Evolutionary conservation across 2,329 filamentous ascomycete species (phyloP).

Genomic region (Juglanconis sp.): DNA sequence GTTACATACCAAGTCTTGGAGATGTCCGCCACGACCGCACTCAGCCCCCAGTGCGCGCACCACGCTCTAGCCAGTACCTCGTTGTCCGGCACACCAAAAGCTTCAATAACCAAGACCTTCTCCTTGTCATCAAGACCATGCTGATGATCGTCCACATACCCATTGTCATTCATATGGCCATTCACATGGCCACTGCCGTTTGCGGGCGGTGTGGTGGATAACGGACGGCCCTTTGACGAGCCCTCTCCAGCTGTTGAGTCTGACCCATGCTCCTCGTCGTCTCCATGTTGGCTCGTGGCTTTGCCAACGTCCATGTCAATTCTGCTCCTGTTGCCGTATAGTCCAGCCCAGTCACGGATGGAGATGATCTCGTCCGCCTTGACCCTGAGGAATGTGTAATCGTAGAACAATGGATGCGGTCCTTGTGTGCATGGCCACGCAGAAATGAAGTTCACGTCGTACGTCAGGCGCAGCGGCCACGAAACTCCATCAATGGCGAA

Average conservation of each 20-base stretch:
- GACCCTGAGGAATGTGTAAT: conserved; percentile 60
- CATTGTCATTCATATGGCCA: conserved; percentile 6
- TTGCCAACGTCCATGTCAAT: conserved; percentile 2
- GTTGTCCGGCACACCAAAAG: conserved; percentile 70
- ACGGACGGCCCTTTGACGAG: conserved; percentile 13
- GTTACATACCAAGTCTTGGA: conserved; percentile 60
- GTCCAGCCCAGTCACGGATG: conserved; percentile 62
- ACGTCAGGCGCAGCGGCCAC: conserved; percentile 61
- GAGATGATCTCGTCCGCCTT: conserved; percentile 63
- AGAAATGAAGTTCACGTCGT: conserved; percentile 64
- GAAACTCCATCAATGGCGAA: conserved; percentile 62
- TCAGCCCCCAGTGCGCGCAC: conserved; percentile 73
- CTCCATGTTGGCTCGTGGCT: background rate
- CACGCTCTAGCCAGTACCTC: conserved; percentile 74
- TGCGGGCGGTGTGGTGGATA: background rate
- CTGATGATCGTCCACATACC: conserved; percentile 27
- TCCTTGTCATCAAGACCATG: conserved; percentile 47
- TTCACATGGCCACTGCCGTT: conserved; percentile 5
- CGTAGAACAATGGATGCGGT: conserved; percentile 69
- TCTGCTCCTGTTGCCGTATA: conserved; percentile 30
- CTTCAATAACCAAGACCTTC: conserved; percentile 68
- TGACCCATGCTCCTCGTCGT: background rate
- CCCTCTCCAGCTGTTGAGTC: conserved; percentile 15
- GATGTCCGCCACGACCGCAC: conserved; percentile 67
- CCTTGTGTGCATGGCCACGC: conserved; percentile 63